These are phyloP conservation scores for Yamadazyma insecticola DNA, from an alignment of 805 yeast genomes.

Conservation along the genomic window DNA sequence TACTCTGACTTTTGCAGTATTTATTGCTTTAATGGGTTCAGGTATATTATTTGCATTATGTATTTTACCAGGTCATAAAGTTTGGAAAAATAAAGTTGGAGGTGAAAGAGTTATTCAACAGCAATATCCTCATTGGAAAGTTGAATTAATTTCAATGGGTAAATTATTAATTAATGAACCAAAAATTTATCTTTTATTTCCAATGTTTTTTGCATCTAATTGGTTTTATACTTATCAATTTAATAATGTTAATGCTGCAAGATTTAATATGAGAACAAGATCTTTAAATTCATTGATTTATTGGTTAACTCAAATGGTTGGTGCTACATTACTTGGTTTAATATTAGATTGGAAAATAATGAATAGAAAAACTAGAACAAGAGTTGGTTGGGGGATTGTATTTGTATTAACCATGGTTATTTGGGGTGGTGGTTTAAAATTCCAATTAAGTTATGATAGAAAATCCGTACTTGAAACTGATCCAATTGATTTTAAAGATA, in stretches of 20 bases:
- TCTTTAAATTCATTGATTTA: conserved; percentile 56
- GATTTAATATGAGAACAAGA: conserved; percentile 55
- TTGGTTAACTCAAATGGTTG: conserved; percentile 58
- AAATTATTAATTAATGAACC: conserved; percentile 19
- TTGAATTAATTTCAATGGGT: conserved; percentile 28
- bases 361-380: conserved; percentile 41
- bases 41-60: conserved; percentile 43
- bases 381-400: conserved; percentile 39
- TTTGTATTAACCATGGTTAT: conserved; percentile 40
- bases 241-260: conserved; percentile 50
- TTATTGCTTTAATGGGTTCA: conserved; percentile 44
- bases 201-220: conserved; percentile 59
- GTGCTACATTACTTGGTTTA: conserved; percentile 46
- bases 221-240: conserved; percentile 66
- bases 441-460: conserved; percentile 38
- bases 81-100: conserved; percentile 10
- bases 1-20: conserved; percentile 52
- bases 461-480: conserved; percentile 13
- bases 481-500: conserved; percentile 43
- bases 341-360: conserved; percentile 41
- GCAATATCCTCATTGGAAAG: conserved; percentile 42
- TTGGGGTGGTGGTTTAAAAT: conserved; percentile 57
- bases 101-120: conserved; percentile 27
- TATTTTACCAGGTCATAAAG: conserved; percentile 38
- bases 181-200: conserved; percentile 47